Evolutionary conservation across 116 monocot species (phyloP), one percentile per base, ranked within the genome.

Genomic region (Cymodocea nodosa): DNA sequence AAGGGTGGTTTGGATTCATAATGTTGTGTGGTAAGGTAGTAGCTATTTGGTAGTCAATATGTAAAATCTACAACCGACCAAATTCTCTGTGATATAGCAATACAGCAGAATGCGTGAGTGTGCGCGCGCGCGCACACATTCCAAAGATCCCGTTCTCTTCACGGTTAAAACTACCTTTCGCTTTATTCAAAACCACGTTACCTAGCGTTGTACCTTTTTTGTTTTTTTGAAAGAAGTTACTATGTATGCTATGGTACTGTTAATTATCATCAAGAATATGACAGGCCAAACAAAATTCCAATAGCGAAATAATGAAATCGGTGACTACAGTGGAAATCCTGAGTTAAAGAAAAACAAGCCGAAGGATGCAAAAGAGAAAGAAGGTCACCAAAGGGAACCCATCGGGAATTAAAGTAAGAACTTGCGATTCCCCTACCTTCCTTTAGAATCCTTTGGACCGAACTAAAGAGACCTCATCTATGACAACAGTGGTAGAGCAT

Each of bases 381-480:
- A 35, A 60, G 23, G 23, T 15, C 24, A 13, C 16, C 25, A 60
- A 60, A 35, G 60, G 30, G 35, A 60, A 35, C 13, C 22, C 16
- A 34, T 20, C 16, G 25, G 60, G 30, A 30, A 60, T 15, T 60
- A 60, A 60, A 60, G 30, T 15, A 15, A 60, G 25, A 30, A 60
- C 23, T 30, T 16, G 4, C 60, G 9, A 15, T 60, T 60, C 34
- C 22, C 22, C 17, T 30, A 30, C 30, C 30, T 30, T 17, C 22
- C 56, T 23, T 22, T 19, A 56, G 10, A 9, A 56, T 9, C 56
- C 22, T 56, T 22, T n/a, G n/a, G 56, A 17, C 2, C 9, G 22
- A 60, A 4, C 35, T 60, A 60, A 60, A 60, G 60, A 60, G 17
- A 34, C 25, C 60, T 60, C 60, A 15, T 34, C 35, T 60, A 60